phyloP scores from a whole-genome alignment of 2,329 filamentous ascomycete species.

The Mollisiaceae sp. region DNA sequence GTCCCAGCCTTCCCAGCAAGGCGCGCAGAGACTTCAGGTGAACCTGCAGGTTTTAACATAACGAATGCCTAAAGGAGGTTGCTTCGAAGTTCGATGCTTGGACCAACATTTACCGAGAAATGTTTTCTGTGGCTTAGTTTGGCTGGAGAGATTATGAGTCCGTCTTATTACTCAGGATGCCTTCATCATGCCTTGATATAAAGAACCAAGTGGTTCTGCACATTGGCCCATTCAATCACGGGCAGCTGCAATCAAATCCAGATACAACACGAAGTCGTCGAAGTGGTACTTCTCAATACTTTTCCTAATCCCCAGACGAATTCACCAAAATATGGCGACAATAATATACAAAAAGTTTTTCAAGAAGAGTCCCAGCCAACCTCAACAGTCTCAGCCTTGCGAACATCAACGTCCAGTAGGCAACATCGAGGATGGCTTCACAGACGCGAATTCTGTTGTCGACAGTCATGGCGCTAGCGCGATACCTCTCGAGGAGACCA shows the following conservation, averaged over 20 bases:
- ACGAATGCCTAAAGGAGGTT: not conserved
- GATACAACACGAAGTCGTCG: not conserved
- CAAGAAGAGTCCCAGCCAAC: conserved; percentile 22
- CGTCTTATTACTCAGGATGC: conserved; percentile 1
- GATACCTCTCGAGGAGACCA: conserved; percentile 3
- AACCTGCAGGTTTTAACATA: not conserved
- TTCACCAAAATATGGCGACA: conserved; percentile 18
- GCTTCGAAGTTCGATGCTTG: conserved; percentile 5
- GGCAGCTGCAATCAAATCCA: too few relatives aligned
- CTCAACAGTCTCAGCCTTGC: conserved; percentile 16
- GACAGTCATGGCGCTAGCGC: not conserved
- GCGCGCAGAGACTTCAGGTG: not conserved
- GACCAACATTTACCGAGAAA: too few relatives aligned
- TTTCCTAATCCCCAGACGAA: not conserved
- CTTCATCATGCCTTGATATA: not conserved
- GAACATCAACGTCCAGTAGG: conserved; percentile 22
- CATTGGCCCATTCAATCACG: not conserved
- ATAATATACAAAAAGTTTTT: conserved; percentile 29
- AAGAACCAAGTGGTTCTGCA: not conserved
- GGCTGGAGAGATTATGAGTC: not conserved
- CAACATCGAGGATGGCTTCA: conserved; percentile 16
- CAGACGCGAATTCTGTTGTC: not conserved
- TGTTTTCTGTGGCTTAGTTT: not conserved
- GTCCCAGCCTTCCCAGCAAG: not conserved
- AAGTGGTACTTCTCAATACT: not conserved